Conservation (phyloP, 176 grass and related monocot genomes). For the Aegilops tauschii region DNA sequence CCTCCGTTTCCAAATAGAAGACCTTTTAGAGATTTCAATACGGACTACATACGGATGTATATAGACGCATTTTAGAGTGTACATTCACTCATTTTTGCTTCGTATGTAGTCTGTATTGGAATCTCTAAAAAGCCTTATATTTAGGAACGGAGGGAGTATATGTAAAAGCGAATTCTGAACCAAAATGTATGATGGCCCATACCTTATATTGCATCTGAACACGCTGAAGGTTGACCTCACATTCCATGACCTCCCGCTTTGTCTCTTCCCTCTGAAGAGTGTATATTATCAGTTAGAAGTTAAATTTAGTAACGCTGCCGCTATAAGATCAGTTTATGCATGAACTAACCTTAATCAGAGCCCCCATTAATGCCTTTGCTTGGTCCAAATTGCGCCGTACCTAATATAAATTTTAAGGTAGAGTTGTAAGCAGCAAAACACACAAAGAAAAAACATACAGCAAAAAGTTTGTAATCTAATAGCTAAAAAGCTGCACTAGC, state of each 20-base stretch:
- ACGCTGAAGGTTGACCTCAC: constrained; percentile 76
- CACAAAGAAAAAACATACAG: neutral
- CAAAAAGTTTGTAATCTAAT: neutral
- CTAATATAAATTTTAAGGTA: constrained; percentile 58
- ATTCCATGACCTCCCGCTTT: constrained; percentile 83
- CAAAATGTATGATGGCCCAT: neutral
- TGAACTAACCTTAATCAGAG: constrained; percentile 80
- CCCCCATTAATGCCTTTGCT: constrained; percentile 80
- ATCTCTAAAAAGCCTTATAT: too few relatives aligned
- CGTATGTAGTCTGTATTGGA: too few relatives aligned
- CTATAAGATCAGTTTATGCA: constrained; percentile 18
- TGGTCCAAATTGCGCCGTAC: constrained; percentile 94
- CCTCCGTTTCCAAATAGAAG: too few relatives aligned
- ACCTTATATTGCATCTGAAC: constrained; percentile 95
- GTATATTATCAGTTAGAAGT: constrained; percentile 15
- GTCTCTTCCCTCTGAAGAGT: constrained; percentile 87
- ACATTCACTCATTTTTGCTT: too few relatives aligned
- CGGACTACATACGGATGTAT: too few relatives aligned
- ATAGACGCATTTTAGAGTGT: too few relatives aligned
- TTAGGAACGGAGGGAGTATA: too few relatives aligned
- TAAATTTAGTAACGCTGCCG: neutral
- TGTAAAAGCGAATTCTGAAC: constrained; percentile 5
- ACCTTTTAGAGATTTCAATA: too few relatives aligned
- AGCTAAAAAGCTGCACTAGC: neutral
- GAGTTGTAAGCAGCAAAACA: constrained; percentile 25